Evolutionary conservation across 208 protist species (phyloP), one percentile per base, ranked within the genome.

Genomic region (Wallacemonas sp.): DNA sequence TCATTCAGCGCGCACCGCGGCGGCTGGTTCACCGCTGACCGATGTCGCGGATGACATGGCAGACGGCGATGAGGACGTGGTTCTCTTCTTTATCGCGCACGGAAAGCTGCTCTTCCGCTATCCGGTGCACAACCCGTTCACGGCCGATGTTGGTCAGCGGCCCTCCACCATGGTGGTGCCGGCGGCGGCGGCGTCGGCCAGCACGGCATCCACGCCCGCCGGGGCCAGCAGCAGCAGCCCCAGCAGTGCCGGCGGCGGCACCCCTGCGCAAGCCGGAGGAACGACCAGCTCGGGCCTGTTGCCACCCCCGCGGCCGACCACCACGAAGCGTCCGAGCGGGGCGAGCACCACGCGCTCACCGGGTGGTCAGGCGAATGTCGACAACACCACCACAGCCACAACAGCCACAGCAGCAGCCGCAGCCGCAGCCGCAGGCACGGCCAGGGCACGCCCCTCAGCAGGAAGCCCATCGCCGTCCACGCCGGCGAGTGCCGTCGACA

Each of bases 51-150:
- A 57, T 5, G 8, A 50, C 23, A 1, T 46, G 20, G 14, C 45
- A 61, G 12, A n/a, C 11, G 25, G 38, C 31, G 55, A 61, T 20
- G 55, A 61, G 38, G 55, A 55, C 29, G 69, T 84, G 32, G 89
- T 84, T 14, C 54, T 92, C 33, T 95, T 95, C 44, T 76, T 92
- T 55, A 92, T 95, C 74, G 86, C 81, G 18, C 71, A 87, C 25
- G 85, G 93, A 48, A 82, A 91, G 57, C 63, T 95, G 20, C 61
- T 95, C 11, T 95, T 92, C 62, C 89, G 89, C 38, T 95, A 88
- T 48, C 89, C 89, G 23, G 49, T 79, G 20, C 59, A 67, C 25
- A 90, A 95, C 63, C 86, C 89, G 0, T 95, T 95, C 36, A 41
- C 54, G 1, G 77, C 92, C 0, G 72, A 87, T 50, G 44, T 89